phyloP scores from a whole-genome alignment of 352 stramenopile genomes.

The Thalassiosira livingstoniorum region DNA sequence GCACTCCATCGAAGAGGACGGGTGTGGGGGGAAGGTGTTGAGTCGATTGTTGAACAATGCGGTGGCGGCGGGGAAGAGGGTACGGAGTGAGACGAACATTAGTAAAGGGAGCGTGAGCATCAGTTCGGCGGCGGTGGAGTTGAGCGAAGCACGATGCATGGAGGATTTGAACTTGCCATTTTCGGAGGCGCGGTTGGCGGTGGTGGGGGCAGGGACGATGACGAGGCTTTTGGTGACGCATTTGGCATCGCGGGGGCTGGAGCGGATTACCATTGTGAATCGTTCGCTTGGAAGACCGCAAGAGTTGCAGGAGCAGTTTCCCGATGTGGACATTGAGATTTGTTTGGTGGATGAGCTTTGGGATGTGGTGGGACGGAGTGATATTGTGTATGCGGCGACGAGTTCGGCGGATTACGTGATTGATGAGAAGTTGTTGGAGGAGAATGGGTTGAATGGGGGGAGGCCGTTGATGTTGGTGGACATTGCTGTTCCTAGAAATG shows the following conservation, averaged over 20 bases:
- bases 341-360: slow-evolving; percentile 86
- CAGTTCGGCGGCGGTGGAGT: slow-evolving; percentile 88
- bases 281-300: slow-evolving; percentile 81
- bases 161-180: slow-evolving; percentile 87
- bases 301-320: slow-evolving; percentile 86
- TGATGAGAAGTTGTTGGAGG: slow-evolving; percentile 81
- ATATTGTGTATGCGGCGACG: slow-evolving; percentile 90
- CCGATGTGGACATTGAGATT: slow-evolving; percentile 88
- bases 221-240: slow-evolving; percentile 89
- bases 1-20: slow-evolving; percentile 89
- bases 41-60: slow-evolving; percentile 88
- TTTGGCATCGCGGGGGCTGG: slow-evolving; percentile 86
- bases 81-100: slow-evolving; percentile 89
- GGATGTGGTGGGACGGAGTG: slow-evolving; percentile 84
- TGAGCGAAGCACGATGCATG: slow-evolving; percentile 82
- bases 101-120: slow-evolving; percentile 89
- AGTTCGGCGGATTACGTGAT: slow-evolving; percentile 86
- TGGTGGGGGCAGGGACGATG: slow-evolving; percentile 91
- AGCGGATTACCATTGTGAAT: slow-evolving; percentile 91
- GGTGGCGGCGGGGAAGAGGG: slow-evolving; percentile 88
- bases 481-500: slow-evolving; percentile 90
- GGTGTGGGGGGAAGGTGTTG: slow-evolving; percentile 89
- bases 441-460: slow-evolving; percentile 79
- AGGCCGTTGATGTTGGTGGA: slow-evolving; percentile 89
- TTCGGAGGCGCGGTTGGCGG: slow-evolving; percentile 84